Evolutionary conservation across 345 rosid species (phyloP), one percentile per base, ranked within the genome.

Genomic region (Ricinus communis): DNA sequence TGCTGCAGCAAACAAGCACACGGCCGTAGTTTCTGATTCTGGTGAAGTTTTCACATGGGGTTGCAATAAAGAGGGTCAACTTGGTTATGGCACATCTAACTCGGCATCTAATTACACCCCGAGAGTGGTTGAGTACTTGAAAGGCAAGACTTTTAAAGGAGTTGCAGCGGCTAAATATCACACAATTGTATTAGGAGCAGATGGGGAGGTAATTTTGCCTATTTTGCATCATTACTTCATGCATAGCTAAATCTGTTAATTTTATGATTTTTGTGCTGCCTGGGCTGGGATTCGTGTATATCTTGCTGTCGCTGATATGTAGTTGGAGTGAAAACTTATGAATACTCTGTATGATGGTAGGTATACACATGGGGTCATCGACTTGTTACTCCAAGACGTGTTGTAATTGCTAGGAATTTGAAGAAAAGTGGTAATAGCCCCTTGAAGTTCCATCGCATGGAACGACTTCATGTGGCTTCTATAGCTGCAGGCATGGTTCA

Each of bases 31-130:
- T 80, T 92, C 97, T 0, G 97, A 87, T 36, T 86, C 87, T 60
- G 96, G 97, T 68, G 97, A 95, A 85, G 93, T 92, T 68, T 90
- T 86, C 85, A 95, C 99, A 31, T 95, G 99, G 99, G 99, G 99
- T 58, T 90, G 92, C 86, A 95, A 95, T 68, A 83, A 87, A 79
- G 97, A 90, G 83, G 99, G 99, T 62, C 99, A 95, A 72, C 99
- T 95, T 30, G 99, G 99, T 79, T 95, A 95, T 79, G 99, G 99
- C 52, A 95, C 99, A 62, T 95, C 99, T 45, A 90, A 92, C 83
- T 95, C 99, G 18, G 97, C 97, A 64, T 95, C 99, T 70, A 95
- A 95, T 84, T 90, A 90, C 84, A 86, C 84, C 28, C 99, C 99
- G 51, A 86, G 99, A 80, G 74, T 87, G 71, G 99, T 95, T 49